Evolutionary conservation across 2,329 filamentous ascomycete species (phyloP), one percentile per base, ranked within the genome.

Genomic region (Cladophialophora chaetospira): DNA sequence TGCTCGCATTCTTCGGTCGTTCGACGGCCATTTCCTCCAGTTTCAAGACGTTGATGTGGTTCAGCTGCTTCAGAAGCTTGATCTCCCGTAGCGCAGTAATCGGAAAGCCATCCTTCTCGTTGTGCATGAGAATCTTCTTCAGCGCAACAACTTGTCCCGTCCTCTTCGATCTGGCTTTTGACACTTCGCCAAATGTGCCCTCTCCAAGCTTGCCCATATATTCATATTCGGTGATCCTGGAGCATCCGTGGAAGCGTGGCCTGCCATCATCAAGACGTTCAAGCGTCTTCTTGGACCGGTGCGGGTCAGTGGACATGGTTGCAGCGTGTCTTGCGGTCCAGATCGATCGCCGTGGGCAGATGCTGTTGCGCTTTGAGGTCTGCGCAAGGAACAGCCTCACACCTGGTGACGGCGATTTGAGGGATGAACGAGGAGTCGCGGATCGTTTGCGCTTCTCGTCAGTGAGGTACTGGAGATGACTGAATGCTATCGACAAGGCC

Each of bases 121-220:
- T 96, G 72, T 97, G 94, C 89, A 97, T 97, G 64, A 99, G 85
- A 65, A 99, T 99, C 81, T 97, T 97, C 79, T 99, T 99, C 69
- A 99, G 75, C 3, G 94, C 94, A 59, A 96, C 88, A 43, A 93
- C 73, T 21, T 83, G 81, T 52, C 89, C 88, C 1, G 85, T 89
- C 68, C 82, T 88, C 67, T 84, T 87, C 25, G 88, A 91, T 60
- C 84, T 84, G 60, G 91, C 94, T 69, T 93, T 94, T 73, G 96
- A 91, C 35, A 97, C 94, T 76, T 97, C 91, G 65, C 87, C 94
- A 67, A 97, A 97, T 0, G 93, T 97, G 6, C 93, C 93, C 35
- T 93, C 96, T 11, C 93, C 93, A 54, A 99, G 83, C 88, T 61
- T 77, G 45, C 67, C 70, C 43, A 53, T 49, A 45, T 73, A 61